These are phyloP conservation scores for Aspergillus avenaceus DNA, from an alignment of 495 filamentous ascomycete genomes.

Conservation along the genomic window DNA sequence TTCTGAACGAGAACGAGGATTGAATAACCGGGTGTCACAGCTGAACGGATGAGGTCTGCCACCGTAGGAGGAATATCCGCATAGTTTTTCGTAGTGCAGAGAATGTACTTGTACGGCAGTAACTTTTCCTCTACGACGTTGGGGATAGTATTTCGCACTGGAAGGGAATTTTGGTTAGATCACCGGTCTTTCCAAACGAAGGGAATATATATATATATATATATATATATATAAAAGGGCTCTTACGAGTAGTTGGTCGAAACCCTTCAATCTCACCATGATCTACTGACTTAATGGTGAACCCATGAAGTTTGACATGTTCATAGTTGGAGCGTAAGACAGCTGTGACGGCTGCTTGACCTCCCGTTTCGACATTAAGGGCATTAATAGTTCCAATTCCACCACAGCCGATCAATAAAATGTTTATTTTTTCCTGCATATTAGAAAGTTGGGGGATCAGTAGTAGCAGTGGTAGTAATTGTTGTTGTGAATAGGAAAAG, in stretches of 20 bases:
- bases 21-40: constrained; percentile 45
- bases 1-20: constrained; percentile 58
- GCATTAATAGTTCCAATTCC: constrained; percentile 49
- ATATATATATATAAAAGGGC: not conserved
- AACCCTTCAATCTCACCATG: constrained; percentile 20
- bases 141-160: constrained; percentile 33
- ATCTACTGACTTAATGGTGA: constrained; percentile 44
- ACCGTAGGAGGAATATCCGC: constrained; percentile 37
- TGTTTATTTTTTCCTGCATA: constrained; percentile 7
- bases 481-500: too few relatives aligned
- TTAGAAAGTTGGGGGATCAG: not conserved
- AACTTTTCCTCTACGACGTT: constrained; percentile 23
- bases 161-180: not conserved
- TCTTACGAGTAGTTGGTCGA: constrained; percentile 17
- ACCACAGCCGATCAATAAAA: constrained; percentile 47
- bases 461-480: too few relatives aligned
- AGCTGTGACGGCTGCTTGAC: constrained; percentile 36
- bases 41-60: constrained; percentile 44
- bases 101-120: constrained; percentile 43
- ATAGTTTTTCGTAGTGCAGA: constrained; percentile 41
- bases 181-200: too few relatives aligned
- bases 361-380: constrained; percentile 40
- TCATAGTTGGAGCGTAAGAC: constrained; percentile 56
- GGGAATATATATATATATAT: not conserved
- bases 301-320: constrained; percentile 42